Percentiles rank a stretch among this genome's conserved stretches.
These are phyloP conservation scores for Oryza longistaminata DNA, from an alignment of 176 grass and related monocot genomes.

Conservation along the genomic window DNA sequence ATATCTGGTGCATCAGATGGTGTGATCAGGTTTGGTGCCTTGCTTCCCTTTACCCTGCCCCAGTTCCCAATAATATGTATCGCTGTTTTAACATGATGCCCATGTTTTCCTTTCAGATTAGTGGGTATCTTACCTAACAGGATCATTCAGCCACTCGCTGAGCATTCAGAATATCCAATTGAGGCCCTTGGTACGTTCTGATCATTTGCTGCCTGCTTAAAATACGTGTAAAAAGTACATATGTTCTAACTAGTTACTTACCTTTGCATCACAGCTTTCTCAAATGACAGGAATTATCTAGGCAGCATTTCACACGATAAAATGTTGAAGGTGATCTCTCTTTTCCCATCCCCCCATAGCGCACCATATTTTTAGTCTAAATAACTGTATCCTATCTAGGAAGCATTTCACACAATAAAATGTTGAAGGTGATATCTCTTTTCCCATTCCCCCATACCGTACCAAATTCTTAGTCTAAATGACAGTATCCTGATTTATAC, in stretches of 20 bases:
- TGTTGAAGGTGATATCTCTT: no score
- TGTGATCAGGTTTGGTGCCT: slow-evolving; percentile 70
- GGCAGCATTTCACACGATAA: slow-evolving; percentile 95
- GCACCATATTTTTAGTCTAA: slow-evolving; percentile 22
- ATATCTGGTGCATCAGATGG: slow-evolving; percentile 90
- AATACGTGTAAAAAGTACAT: neutral
- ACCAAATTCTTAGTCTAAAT: slow-evolving; percentile 20
- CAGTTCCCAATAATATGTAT: neutral
- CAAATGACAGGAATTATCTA: slow-evolving; percentile 73
- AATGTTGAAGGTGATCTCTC: slow-evolving; percentile 71
- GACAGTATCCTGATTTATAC: slow-evolving; percentile 21
- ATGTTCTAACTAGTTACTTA: neutral
- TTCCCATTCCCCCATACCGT: no score
- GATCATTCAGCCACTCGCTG: slow-evolving; percentile 88
- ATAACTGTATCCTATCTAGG: neutral
- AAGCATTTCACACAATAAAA: no score
- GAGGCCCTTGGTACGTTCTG: slow-evolving; percentile 71
- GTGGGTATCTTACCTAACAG: slow-evolving; percentile 84
- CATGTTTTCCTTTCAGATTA: slow-evolving; percentile 53
- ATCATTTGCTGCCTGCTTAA: neutral
- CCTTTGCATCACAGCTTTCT: slow-evolving; percentile 56
- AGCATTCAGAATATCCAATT: slow-evolving; percentile 95
- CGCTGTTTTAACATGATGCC: neutral
- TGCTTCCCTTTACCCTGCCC: neutral
- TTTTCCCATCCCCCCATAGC: neutral